Evolutionary conservation across 2,329 filamentous ascomycete species (phyloP).

Genomic region (Epichloe festucae): DNA sequence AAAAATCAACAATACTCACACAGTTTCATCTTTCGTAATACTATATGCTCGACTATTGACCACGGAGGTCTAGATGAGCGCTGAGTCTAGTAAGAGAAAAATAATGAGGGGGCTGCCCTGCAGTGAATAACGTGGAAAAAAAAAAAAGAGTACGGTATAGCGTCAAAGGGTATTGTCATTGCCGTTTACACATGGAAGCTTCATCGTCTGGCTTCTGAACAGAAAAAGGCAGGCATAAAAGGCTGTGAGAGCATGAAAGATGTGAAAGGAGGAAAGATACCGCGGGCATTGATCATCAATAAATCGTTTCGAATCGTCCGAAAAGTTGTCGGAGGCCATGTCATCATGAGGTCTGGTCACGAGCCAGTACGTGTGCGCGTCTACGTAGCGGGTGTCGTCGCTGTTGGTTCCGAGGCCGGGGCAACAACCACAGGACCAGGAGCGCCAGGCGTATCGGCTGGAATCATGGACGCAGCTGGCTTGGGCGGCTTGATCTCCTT

Average conservation of each 20-base stretch:
- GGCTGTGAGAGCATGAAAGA: background rate
- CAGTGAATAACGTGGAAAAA: background rate
- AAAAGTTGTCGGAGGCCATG: background rate
- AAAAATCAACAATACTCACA: too few species aligned
- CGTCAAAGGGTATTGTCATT: conserved; percentile 3
- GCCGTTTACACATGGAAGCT: background rate
- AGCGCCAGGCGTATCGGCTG: conserved; percentile 12
- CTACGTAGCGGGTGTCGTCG: background rate
- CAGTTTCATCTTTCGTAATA: too few species aligned
- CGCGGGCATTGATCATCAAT: background rate
- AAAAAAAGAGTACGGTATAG: conserved; percentile 1
- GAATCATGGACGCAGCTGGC: conserved; percentile 7
- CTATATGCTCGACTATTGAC: too few species aligned
- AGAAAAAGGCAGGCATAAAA: background rate
- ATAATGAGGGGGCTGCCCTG: background rate
- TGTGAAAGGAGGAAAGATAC: background rate
- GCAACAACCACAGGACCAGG: conserved; percentile 8
- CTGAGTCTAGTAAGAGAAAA: too few species aligned
- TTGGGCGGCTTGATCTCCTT: conserved; percentile 37
- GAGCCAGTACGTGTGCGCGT: background rate
- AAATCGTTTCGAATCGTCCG: background rate
- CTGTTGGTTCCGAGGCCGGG: conserved; percentile 8
- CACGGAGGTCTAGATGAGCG: too few species aligned
- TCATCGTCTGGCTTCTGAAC: background rate
- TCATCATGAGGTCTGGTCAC: too few species aligned